A percentile compares a stretch with the other conserved stretches of the same genome.
phyloP scores from a whole-genome alignment of 768 basidiomycete genomes.

The Rhizopogon vinicolor region DNA sequence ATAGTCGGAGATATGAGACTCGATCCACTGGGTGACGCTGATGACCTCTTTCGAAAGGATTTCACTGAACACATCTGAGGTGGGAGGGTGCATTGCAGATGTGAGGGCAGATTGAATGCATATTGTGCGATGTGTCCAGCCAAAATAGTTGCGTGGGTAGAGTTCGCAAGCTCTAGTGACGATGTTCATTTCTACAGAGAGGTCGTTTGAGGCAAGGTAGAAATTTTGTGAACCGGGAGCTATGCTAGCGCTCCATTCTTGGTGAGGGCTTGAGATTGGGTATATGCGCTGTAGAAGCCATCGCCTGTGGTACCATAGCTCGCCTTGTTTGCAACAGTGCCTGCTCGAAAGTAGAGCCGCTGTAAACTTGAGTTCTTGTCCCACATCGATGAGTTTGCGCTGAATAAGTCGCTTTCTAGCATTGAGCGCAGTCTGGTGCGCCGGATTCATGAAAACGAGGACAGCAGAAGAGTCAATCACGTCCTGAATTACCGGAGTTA shows the following conservation, averaged over 20 bases:
- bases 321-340: slow-evolving; percentile 59
- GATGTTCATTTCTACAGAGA: slow-evolving; percentile 46
- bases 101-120: slow-evolving; percentile 32
- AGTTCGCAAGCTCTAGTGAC: slow-evolving; percentile 48
- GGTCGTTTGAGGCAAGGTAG: slow-evolving; percentile 28
- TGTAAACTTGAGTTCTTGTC: slow-evolving; percentile 44
- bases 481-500: slow-evolving; percentile 9
- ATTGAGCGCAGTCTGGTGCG: slow-evolving; percentile 66
- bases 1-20: slow-evolving; percentile 62
- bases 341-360: slow-evolving; percentile 45
- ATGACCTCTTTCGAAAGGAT: slow-evolving; percentile 37
- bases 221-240: slow-evolving; percentile 4
- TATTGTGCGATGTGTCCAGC: slow-evolving; percentile 61
- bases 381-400: slow-evolving; percentile 29
- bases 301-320: slow-evolving; percentile 66
- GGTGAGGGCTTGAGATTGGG: slow-evolving; percentile 3
- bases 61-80: slow-evolving; percentile 13
- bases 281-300: slow-evolving; percentile 50
- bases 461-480: slow-evolving; percentile 36
- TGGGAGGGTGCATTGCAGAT: slow-evolving; percentile 13
- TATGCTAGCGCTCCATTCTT: neutral
- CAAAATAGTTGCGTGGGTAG: slow-evolving; percentile 73
- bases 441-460: slow-evolving; percentile 63
- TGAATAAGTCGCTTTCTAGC: slow-evolving; percentile 48
- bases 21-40: slow-evolving; percentile 46